These are phyloP conservation scores for Trichomonascus vanleenenianus DNA, from an alignment of 805 yeast species.

Conservation along the genomic window DNA sequence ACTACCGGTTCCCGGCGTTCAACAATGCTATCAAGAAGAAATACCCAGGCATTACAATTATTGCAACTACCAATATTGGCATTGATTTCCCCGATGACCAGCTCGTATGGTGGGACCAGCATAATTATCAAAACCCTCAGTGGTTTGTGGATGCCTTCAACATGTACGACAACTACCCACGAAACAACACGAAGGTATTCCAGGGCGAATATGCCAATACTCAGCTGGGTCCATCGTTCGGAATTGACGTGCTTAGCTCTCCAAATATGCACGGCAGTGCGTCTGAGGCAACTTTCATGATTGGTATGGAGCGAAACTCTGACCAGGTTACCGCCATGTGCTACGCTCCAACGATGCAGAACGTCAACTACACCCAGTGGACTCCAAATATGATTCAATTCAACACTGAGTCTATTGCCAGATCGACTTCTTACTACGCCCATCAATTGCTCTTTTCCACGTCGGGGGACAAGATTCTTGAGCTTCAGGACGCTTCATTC, in stretches of 20 bases:
- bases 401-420: background rate
- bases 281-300: background rate
- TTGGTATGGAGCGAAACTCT: constrained; percentile 1
- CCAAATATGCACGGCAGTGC: constrained; percentile 1
- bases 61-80: background rate
- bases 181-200: constrained; percentile 1
- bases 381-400: background rate
- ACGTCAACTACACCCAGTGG: constrained; percentile 1
- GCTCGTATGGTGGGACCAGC: constrained; percentile 1
- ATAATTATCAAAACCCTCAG: background rate
- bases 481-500: background rate
- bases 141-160: background rate
- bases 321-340: constrained; percentile 1
- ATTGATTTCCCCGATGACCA: background rate
- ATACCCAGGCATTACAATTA: background rate
- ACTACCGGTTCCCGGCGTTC: background rate
- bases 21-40: background rate
- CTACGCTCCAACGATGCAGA: background rate
- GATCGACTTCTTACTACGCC: background rate
- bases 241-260: background rate
- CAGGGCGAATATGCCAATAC: background rate
- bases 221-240: background rate
- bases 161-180: background rate
- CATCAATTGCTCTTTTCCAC: constrained; percentile 1
- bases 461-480: background rate